A percentile compares a stretch with the other conserved stretches of the same genome.
Conservation (phyloP, 1,284 basidiomycete genomes). For the Trichosporon sp. region DNA sequence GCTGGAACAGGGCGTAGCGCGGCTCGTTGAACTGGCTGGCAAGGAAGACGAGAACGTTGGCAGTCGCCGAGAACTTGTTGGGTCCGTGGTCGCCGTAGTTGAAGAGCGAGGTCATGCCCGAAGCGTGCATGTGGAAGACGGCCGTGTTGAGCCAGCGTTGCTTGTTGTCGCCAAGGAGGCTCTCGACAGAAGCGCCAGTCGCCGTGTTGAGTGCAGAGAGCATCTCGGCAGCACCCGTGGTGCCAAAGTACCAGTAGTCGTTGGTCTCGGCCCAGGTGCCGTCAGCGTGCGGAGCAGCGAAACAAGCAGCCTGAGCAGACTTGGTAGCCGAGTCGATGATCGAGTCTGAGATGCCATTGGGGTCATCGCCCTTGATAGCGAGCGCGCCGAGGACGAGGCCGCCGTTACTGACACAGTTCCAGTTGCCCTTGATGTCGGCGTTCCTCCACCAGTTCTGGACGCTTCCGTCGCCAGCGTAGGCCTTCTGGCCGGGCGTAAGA, state of each 20-base stretch:
- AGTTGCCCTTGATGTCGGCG: slow-evolving; percentile 62
- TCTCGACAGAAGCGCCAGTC: slow-evolving; percentile 69
- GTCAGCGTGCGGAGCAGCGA: slow-evolving; percentile 58
- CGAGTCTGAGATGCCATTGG: slow-evolving; percentile 60
- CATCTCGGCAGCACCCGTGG: slow-evolving; percentile 89
- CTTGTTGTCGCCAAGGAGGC: slow-evolving; percentile 62
- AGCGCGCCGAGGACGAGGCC: slow-evolving; percentile 85
- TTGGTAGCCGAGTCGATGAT: slow-evolving; percentile 52
- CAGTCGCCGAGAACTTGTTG: slow-evolving; percentile 66
- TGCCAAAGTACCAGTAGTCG: slow-evolving; percentile 95
- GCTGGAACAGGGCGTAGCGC: slow-evolving; percentile 78
- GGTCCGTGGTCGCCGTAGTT: slow-evolving; percentile 90
- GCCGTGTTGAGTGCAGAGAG: slow-evolving; percentile 74
- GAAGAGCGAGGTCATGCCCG: slow-evolving; percentile 81
- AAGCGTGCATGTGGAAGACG: slow-evolving; percentile 83
- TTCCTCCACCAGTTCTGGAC: slow-evolving; percentile 52
- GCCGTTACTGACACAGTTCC: slow-evolving; percentile 94
- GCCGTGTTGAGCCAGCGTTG: slow-evolving; percentile 68
- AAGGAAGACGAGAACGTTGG: slow-evolving; percentile 58
- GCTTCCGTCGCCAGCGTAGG: slow-evolving; percentile 48
- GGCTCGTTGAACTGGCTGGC: slow-evolving; percentile 63
- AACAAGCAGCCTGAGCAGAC: slow-evolving; percentile 64
- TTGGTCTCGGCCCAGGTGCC: slow-evolving; percentile 94
- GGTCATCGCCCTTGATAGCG: slow-evolving; percentile 84
- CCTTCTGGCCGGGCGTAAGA: slow-evolving; percentile 59